A percentile compares a stretch with the other conserved stretches of the same genome.
Conservation (phyloP, 495 filamentous ascomycete genomes). For the Talaromyces trachyspermus region DNA sequence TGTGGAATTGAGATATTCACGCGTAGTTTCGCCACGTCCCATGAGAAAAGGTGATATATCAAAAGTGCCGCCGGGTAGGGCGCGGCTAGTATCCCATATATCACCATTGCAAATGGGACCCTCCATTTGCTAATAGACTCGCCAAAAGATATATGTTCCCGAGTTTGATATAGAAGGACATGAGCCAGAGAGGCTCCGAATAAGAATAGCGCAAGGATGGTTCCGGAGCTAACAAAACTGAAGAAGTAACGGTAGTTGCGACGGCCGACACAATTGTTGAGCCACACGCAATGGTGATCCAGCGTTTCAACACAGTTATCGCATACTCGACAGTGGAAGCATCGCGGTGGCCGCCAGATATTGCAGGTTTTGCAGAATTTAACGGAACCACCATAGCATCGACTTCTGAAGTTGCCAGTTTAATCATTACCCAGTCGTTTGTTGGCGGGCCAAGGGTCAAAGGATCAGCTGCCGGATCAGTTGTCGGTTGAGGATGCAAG, state of each 20-base stretch:
- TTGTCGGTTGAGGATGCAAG: slow-evolving; percentile 56
- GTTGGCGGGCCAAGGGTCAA: slow-evolving; percentile 72
- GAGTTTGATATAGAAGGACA: slow-evolving; percentile 60
- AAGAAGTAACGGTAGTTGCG: slow-evolving; percentile 99
- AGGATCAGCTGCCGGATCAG: slow-evolving; percentile 61
- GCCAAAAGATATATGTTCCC: slow-evolving; percentile 55
- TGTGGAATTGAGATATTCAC: slow-evolving; percentile 95
- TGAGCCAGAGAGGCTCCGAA: slow-evolving; percentile 71
- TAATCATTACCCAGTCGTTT: slow-evolving; percentile 86
- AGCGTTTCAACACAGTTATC: slow-evolving; percentile 97
- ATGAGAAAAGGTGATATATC: slow-evolving; percentile 84
- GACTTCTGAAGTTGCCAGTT: slow-evolving; percentile 57
- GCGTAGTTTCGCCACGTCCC: slow-evolving; percentile 84
- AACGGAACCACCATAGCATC: slow-evolving; percentile 94
- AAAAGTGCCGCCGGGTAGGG: slow-evolving; percentile 79
- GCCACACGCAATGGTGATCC: slow-evolving; percentile 98
- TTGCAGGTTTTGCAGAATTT: slow-evolving; percentile 97
- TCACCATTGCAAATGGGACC: slow-evolving; percentile 81
- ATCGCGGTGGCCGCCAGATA: slow-evolving; percentile 91
- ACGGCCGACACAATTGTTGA: slow-evolving; percentile 96
- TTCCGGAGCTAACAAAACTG: slow-evolving; percentile 69
- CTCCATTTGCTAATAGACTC: slow-evolving; percentile 59
- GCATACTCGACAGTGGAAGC: slow-evolving; percentile 92
- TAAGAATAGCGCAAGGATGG: slow-evolving; percentile 69
- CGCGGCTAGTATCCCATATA: slow-evolving; percentile 67